phyloP scores from a whole-genome alignment of 129 eudicot species.

The Saposhnikovia divaricata region DNA sequence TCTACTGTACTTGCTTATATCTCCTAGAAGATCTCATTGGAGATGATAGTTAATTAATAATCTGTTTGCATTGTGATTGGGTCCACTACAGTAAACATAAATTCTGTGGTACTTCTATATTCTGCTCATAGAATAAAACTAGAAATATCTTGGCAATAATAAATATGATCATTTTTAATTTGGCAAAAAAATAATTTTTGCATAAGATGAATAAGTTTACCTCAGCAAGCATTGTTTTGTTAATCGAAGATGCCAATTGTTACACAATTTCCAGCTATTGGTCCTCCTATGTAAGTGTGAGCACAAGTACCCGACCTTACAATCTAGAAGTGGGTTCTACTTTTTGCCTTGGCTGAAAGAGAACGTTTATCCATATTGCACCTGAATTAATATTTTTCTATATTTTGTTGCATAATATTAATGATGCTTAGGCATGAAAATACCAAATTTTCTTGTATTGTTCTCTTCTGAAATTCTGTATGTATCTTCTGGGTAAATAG shows the following conservation, averaged over 20 bases:
- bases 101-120: neutral
- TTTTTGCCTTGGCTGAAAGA: neutral
- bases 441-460: neutral
- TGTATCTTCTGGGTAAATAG: conserved; percentile 21
- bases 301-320: neutral
- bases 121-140: neutral
- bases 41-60: neutral
- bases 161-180: neutral
- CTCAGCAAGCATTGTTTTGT: neutral
- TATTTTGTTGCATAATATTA: neutral
- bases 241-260: neutral
- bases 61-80: neutral
- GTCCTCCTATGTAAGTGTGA: neutral
- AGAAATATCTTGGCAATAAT: neutral
- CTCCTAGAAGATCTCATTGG: neutral
- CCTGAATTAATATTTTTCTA: neutral
- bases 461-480: neutral
- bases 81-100: neutral
- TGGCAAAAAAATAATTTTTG: no score
- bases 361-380: neutral
- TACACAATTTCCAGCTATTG: neutral
- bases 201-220: neutral
- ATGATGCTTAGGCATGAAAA: neutral
- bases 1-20: neutral
- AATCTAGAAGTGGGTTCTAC: neutral